Evolutionary conservation across 2,329 filamentous ascomycete species (phyloP).

Genomic region (Fusarium acutatum): DNA sequence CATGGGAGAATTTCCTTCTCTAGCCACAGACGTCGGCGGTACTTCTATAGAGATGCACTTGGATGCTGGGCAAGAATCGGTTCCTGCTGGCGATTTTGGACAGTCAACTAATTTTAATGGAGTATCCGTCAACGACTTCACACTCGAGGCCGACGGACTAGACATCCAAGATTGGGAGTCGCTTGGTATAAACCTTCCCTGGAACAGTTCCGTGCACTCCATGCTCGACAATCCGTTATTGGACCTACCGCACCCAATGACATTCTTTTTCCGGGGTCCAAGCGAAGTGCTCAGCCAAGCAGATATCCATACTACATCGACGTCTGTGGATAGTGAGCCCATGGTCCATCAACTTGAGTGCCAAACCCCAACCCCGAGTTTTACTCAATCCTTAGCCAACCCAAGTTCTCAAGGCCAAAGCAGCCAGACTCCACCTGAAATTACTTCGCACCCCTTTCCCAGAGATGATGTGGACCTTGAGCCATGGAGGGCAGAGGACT

Average conservation of each 20-base stretch:
- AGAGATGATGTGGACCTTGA: background rate
- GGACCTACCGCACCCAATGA: background rate
- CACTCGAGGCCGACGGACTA: background rate
- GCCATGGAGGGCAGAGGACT: background rate
- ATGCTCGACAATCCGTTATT: background rate
- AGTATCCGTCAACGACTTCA: background rate
- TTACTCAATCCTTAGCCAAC: background rate
- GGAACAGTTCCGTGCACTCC: background rate
- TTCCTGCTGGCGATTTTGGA: too few relatives aligned
- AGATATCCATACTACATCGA: too few relatives aligned
- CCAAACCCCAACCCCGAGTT: background rate
- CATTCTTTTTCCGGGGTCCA: background rate
- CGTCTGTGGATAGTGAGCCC: background rate
- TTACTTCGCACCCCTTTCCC: too few relatives aligned
- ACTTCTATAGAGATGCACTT: background rate
- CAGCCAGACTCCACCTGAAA: background rate
- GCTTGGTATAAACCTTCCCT: background rate
- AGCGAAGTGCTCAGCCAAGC: background rate
- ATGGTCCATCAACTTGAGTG: background rate
- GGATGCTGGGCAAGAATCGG: background rate
- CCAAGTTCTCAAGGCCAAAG: background rate
- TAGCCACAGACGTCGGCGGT: background rate
- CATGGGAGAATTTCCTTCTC: background rate
- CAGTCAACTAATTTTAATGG: too few relatives aligned
- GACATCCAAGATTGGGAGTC: background rate